Evolutionary conservation across 1,284 basidiomycete species (phyloP).

Genomic region (Ceratobasidium sp.): DNA sequence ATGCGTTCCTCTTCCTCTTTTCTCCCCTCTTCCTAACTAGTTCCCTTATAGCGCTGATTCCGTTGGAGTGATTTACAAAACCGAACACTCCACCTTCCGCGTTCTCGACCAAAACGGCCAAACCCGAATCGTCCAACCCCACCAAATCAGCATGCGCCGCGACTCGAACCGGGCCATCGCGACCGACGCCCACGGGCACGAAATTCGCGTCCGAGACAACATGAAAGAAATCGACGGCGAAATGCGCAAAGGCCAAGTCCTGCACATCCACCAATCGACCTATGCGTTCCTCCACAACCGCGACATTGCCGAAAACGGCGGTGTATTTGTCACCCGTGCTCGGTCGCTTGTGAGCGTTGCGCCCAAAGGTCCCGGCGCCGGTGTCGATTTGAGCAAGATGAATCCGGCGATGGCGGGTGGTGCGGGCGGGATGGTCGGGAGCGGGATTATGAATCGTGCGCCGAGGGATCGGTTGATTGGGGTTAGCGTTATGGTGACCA

Average conservation of each 20-base stretch:
- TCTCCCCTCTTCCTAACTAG: slow-evolving; percentile 62
- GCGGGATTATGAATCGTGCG: slow-evolving; percentile 68
- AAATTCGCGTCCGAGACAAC: slow-evolving; percentile 87
- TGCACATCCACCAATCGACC: slow-evolving; percentile 90
- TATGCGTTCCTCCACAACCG: no score
- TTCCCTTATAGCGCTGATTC: slow-evolving; percentile 78
- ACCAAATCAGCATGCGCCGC: slow-evolving; percentile 93
- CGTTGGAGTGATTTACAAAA: slow-evolving; percentile 97
- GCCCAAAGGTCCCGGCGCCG: slow-evolving; percentile 78
- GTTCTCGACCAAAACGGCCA: slow-evolving; percentile 96
- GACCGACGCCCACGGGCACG: slow-evolving; percentile 90
- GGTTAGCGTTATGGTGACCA: slow-evolving; percentile 80
- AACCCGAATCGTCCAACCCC: slow-evolving; percentile 90
- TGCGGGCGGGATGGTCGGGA: slow-evolving; percentile 83
- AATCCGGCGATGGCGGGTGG: slow-evolving; percentile 79
- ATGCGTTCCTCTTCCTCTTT: slow-evolving; percentile 60
- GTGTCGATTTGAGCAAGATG: slow-evolving; percentile 92
- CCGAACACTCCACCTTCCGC: slow-evolving; percentile 94
- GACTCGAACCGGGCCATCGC: slow-evolving; percentile 90
- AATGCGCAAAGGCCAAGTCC: slow-evolving; percentile 93
- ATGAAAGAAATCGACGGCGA: slow-evolving; percentile 95
- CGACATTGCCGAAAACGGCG: slow-evolving; percentile 55
- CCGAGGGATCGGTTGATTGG: slow-evolving; percentile 86
- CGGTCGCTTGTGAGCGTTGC: slow-evolving; percentile 85
- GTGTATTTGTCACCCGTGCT: slow-evolving; percentile 92